phyloP scores from a whole-genome alignment of 345 rosid genomes.

The Populus pruinosa region DNA sequence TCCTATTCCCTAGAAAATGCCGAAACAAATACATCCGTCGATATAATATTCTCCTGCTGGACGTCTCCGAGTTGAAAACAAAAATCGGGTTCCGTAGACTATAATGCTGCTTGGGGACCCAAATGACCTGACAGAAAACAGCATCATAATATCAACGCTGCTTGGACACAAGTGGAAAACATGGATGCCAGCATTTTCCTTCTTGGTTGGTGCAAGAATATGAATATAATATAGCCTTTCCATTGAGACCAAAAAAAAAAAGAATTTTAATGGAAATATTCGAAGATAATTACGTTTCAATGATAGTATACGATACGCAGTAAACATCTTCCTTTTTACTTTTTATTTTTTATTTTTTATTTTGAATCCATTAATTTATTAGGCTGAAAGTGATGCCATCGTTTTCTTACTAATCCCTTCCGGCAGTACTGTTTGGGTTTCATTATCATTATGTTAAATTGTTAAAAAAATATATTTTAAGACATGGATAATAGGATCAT shows the following conservation, averaged over 20 bases:
- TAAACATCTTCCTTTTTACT: background rate
- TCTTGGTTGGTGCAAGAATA: background rate
- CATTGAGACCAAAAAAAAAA: too few relatives aligned
- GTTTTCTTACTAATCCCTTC: background rate
- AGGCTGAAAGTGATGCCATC: background rate
- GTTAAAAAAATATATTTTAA: too few relatives aligned
- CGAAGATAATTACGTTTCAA: background rate
- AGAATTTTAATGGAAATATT: background rate
- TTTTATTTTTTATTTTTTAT: too few relatives aligned
- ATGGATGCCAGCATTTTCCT: background rate
- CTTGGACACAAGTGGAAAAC: background rate
- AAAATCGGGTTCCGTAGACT: background rate
- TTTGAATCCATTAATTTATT: background rate
- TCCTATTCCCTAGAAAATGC: background rate
- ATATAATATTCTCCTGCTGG: background rate
- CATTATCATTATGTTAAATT: too few relatives aligned
- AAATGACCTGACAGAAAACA: background rate
- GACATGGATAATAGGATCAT: too few relatives aligned
- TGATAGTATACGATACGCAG: background rate
- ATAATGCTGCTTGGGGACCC: background rate
- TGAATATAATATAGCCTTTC: background rate
- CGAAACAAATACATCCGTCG: too few relatives aligned
- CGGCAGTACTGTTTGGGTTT: too few relatives aligned
- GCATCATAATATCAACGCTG: conserved; percentile 6
- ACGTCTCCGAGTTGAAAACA: background rate